Base-by-base conservation (phyloP, 208 protist genomes). In the Trypanosoma theileri region DNA sequence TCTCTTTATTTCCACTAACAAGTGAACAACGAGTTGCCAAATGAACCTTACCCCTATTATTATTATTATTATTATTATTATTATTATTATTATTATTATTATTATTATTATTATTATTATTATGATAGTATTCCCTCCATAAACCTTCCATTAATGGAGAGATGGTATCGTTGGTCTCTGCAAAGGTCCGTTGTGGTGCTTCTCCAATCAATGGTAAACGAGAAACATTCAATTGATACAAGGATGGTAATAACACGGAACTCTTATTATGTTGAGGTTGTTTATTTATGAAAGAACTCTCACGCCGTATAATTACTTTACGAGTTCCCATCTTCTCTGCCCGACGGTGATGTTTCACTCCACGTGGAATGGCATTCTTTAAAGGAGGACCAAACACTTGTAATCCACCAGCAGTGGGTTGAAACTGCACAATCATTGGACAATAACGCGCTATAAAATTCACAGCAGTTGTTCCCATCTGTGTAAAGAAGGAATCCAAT, bases 351-450 rank as follows among this genome's bases (percentile, higher is more conserved):
- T 63, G 58, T 40, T 75, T 74, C 22, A 42, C 51, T 45, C 22
- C n/a, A 1, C 28, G 59, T 8, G 65, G 26, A 0, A 62, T 67
- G 1, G 54, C 57, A 56, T 58, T 46, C 35, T 78, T 76, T 58
- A 92, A 57, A 6, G 81, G 71, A n/a, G 81, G 83, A 4, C 86
- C 86, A 22, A 88, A 58, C 53, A 90, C 84, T 69, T 92, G 86
- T 45, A 92, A 28, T 0, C 84, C 83, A 13, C 86, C 86, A 2
- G 73, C 79, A 58, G 57, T 69, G 17, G 78, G 57, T 35, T 82
- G 79, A 62, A 88, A 82, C 73, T 92, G 86, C 55, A 86, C 71
- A 17, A 88, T 73, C 9, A 88, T 13, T 12, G 81, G 69, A n/a
- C 74, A 84, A 73, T 70, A 87, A 7, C 59, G n/a, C 1, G 68